These are phyloP conservation scores for Sclerotinia trifoliorum DNA, from an alignment of 2,329 filamentous ascomycete genomes.

Conservation along the genomic window DNA sequence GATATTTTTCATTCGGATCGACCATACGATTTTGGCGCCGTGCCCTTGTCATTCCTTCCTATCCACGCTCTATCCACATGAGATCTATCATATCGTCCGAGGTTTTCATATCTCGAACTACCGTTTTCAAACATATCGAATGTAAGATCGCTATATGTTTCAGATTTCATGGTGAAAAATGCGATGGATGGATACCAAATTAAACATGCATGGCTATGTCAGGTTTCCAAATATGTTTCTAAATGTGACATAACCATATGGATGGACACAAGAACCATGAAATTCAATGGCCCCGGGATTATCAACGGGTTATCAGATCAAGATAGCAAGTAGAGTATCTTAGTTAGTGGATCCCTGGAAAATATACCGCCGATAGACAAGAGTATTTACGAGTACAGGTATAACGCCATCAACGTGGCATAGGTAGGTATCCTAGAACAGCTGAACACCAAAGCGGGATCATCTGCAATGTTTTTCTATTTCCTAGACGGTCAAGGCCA, in stretches of 20 bases:
- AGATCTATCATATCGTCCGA: conserved; percentile 18
- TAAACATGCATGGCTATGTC: conserved; percentile 9
- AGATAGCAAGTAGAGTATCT: conserved; percentile 4
- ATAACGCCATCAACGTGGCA: conserved; percentile 19
- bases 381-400: background rate
- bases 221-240: conserved; percentile 9
- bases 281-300: conserved; percentile 3
- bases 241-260: conserved; percentile 5
- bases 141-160: conserved; percentile 2
- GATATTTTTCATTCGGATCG: conserved; percentile 1
- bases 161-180: background rate
- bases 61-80: conserved; percentile 8
- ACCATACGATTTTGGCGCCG: conserved; percentile 7
- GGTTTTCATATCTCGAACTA: background rate
- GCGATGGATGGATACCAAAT: background rate
- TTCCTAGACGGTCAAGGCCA: conserved; percentile 8
- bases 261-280: background rate
- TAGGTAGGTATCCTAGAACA: conserved; percentile 17
- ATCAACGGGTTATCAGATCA: conserved; percentile 12
- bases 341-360: background rate
- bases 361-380: background rate
- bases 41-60: background rate
- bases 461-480: conserved; percentile 13
- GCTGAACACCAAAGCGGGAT: conserved; percentile 9
- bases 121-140: conserved; percentile 10